Evolutionary conservation across 139 green algal species (phyloP).

Genomic region (Chlorella sp.): DNA sequence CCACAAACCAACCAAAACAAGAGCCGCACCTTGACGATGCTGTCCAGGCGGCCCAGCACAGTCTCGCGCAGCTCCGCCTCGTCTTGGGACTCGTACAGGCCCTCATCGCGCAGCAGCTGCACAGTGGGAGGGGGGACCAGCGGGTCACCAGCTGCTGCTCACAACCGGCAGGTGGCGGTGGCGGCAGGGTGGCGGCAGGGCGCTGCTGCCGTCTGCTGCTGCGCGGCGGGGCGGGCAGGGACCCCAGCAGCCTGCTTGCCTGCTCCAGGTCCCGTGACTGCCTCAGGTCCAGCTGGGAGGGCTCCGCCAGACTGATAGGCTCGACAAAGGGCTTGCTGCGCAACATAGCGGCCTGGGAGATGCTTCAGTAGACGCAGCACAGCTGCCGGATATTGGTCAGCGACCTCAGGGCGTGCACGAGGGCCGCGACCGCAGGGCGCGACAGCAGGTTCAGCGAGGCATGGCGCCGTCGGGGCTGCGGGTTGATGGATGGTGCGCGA

Average conservation of each 20-base stretch:
- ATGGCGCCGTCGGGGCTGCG: no score
- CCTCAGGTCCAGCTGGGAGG: constrained; percentile 34
- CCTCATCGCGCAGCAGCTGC: constrained; percentile 52
- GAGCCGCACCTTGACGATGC: constrained; percentile 41
- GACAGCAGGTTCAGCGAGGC: no score
- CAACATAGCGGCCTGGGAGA: no score
- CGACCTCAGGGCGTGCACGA: no score
- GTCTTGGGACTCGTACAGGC: constrained; percentile 55
- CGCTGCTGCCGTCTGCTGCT: no score
- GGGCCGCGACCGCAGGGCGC: no score
- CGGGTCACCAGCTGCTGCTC: neutral
- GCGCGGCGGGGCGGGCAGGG: no score
- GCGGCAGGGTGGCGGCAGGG: no score
- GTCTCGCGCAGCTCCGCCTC: constrained; percentile 61
- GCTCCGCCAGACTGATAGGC: constrained; percentile 38
- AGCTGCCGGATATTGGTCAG: no score
- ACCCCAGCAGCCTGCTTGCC: neutral
- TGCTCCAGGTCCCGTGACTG: constrained; percentile 34
- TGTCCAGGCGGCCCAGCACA: constrained; percentile 60
- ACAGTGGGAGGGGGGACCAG: neutral
- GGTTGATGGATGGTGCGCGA: no score
- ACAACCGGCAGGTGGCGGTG: neutral
- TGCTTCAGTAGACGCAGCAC: no score
- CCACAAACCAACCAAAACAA: no score
- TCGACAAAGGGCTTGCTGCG: constrained; percentile 38